Evolutionary conservation across 495 filamentous ascomycete species (phyloP), one percentile per base, ranked within the genome.

Genomic region (Symbiotaphrina buchneri): DNA sequence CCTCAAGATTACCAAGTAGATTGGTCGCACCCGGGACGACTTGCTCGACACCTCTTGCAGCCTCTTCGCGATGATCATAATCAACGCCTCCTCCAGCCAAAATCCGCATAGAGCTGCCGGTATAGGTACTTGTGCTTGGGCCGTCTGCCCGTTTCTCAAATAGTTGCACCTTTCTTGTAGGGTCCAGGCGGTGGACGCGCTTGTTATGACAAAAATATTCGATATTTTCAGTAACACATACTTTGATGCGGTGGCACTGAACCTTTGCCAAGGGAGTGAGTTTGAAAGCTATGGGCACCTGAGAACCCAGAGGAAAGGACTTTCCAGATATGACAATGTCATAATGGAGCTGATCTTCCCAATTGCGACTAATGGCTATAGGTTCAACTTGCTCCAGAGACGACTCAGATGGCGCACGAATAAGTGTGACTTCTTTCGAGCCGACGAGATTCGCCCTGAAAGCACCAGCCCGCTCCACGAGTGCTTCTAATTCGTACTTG

Each of bases 311-410:
- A 3, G 87, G 82, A 43, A 97, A 97, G 1, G 85, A 92, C 67
- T 97, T 97, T 31, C 90, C 87, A 3, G 85, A 94, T 37, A 97
- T 93, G 41, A 95, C 79, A 37, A 97, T 97, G 42, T 97, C 87
- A 51, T 97, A 97, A 43, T 94, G 84, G 20, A 97, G 63, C 44
- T 97, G 87, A 43, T 97, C 90, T 43, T 97, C 87, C 87, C 87
- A 97, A 34, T 82, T 84, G 16, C 87, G 62, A 32, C 79, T 93
- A 42, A 97, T 95, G 14, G 85, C 85, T 48, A 97, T 97, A 10
- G 87, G 87, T 45, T 97, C 87, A 17, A 84, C 70, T 49, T 82
- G 78, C 45, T 97, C 90, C 30, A 95, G 55, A 3, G 85, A 95
- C 29, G 83, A 67, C 54, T 95, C 82, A 11, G 85, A 71, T 0